Conservation (phyloP, 768 basidiomycete species). For the Suillus subalutaceus region DNA sequence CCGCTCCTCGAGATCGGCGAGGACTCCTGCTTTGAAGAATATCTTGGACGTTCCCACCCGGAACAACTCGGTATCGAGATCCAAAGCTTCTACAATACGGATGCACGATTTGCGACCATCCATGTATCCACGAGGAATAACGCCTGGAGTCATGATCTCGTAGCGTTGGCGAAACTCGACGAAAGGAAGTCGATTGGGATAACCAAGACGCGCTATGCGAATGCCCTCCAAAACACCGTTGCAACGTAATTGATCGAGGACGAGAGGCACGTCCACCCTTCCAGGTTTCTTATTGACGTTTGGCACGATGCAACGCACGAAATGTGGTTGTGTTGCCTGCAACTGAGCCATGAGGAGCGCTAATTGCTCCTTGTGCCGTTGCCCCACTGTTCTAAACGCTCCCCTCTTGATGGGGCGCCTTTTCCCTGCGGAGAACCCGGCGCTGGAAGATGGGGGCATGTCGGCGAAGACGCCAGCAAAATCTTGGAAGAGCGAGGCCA, state of each 20-base stretch:
- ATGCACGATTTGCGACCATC: slow-evolving; percentile 94
- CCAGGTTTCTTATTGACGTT: slow-evolving; percentile 91
- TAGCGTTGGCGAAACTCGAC: slow-evolving; percentile 97
- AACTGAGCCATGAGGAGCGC: slow-evolving; percentile 89
- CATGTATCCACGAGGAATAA: slow-evolving; percentile 95
- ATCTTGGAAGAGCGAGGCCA: slow-evolving; percentile 84
- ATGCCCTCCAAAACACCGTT: slow-evolving; percentile 99
- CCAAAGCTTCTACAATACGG: slow-evolving; percentile 86
- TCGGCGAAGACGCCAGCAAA: slow-evolving; percentile 52
- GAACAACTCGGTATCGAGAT: slow-evolving; percentile 83
- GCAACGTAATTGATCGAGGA: slow-evolving; percentile 94
- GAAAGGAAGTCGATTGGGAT: slow-evolving; percentile 96
- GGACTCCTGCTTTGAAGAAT: slow-evolving; percentile 98
- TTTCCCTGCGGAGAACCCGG: slow-evolving; percentile 50
- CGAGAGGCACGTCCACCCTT: slow-evolving; percentile 89
- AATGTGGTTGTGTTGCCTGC: slow-evolving; percentile 94
- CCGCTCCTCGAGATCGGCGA: slow-evolving; percentile 94
- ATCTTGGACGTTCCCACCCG: slow-evolving; percentile 96
- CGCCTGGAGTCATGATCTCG: slow-evolving; percentile 91
- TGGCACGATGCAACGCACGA: slow-evolving; percentile 97
- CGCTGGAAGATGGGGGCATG: slow-evolving; percentile 35
- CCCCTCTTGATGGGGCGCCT: slow-evolving; percentile 88
- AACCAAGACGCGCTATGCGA: slow-evolving; percentile 94
- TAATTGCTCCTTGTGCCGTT: slow-evolving; percentile 95
- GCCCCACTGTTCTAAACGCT: slow-evolving; percentile 93